phyloP scores from a whole-genome alignment of 2,329 filamentous ascomycete species.

The Cladosporium velox region DNA sequence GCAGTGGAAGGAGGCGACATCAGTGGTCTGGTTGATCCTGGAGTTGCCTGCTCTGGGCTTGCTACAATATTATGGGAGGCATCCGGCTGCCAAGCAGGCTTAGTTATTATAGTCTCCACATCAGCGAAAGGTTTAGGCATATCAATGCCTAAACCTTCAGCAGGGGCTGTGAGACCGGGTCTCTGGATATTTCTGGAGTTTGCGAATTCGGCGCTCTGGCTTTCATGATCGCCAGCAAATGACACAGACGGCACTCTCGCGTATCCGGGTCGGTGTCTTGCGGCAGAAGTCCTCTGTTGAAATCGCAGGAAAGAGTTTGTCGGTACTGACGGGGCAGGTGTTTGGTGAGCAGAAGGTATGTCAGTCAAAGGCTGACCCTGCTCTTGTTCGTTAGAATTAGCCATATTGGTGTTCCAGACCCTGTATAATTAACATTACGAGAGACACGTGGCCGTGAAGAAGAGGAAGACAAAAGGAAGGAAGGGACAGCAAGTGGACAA shows the following conservation, averaged over 20 bases:
- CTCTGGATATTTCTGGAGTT: conserved; percentile 33
- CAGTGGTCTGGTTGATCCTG: conserved; percentile 23
- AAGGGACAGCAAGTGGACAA: background rate
- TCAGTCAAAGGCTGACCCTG: conserved; percentile 3
- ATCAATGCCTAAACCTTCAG: conserved; percentile 41
- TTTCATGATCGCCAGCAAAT: conserved; percentile 36
- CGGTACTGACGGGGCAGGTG: background rate
- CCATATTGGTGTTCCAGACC: background rate
- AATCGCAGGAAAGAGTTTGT: conserved; percentile 12
- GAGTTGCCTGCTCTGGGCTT: conserved; percentile 19
- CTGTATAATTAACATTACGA: background rate
- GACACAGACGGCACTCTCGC: conserved; percentile 40
- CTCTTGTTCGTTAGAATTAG: background rate
- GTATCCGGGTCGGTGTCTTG: conserved; percentile 40
- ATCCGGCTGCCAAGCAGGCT: background rate
- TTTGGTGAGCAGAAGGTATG: background rate
- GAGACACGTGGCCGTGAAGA: background rate
- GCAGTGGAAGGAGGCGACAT: conserved; percentile 31
- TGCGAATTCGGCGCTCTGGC: conserved; percentile 37
- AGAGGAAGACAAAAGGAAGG: background rate
- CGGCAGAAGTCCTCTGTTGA: conserved; percentile 15
- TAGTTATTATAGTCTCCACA: background rate
- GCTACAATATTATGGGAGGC: background rate
- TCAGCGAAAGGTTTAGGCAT: background rate
- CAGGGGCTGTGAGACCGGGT: conserved; percentile 21